These are phyloP conservation scores for Theileria parva DNA, from an alignment of 169 alveolate species.

Conservation along the genomic window DNA sequence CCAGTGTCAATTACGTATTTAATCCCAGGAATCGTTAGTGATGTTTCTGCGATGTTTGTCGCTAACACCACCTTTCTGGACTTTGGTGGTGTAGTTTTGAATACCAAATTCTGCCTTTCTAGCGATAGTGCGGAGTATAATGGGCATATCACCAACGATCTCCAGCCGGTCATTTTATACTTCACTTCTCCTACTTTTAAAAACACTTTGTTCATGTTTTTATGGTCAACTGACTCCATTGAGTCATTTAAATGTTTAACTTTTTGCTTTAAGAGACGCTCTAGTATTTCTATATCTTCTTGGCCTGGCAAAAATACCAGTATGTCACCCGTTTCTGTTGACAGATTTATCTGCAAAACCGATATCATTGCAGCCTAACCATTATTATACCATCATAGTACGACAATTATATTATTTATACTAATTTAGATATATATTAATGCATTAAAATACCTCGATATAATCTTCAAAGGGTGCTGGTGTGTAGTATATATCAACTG, in stretches of 20 bases:
- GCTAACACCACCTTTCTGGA: slow-evolving; percentile 68
- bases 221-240: slow-evolving; percentile 7
- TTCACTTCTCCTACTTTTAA: slow-evolving; percentile 50
- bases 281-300: slow-evolving; percentile 92
- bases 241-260: slow-evolving; percentile 59
- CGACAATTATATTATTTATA: background rate
- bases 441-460: slow-evolving; percentile 31
- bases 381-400: slow-evolving; percentile 50
- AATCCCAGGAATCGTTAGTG: slow-evolving; percentile 93
- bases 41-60: slow-evolving; percentile 97
- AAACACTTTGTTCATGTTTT: slow-evolving; percentile 67
- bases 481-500: slow-evolving; percentile 55
- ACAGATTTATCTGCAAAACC: slow-evolving; percentile 35
- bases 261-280: slow-evolving; percentile 61
- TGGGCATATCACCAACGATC: slow-evolving; percentile 76
- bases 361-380: slow-evolving; percentile 59
- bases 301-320: slow-evolving; percentile 93
- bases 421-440: background rate
- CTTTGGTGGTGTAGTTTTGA: slow-evolving; percentile 90
- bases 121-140: slow-evolving; percentile 97
- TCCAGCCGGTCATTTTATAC: slow-evolving; percentile 48
- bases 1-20: slow-evolving; percentile 92
- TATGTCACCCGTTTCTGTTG: slow-evolving; percentile 86
- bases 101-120: slow-evolving; percentile 89
- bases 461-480: slow-evolving; percentile 59